These are phyloP conservation scores for Globisporangium perplexum DNA, from an alignment of 352 stramenopile genomes.

Conservation along the genomic window DNA sequence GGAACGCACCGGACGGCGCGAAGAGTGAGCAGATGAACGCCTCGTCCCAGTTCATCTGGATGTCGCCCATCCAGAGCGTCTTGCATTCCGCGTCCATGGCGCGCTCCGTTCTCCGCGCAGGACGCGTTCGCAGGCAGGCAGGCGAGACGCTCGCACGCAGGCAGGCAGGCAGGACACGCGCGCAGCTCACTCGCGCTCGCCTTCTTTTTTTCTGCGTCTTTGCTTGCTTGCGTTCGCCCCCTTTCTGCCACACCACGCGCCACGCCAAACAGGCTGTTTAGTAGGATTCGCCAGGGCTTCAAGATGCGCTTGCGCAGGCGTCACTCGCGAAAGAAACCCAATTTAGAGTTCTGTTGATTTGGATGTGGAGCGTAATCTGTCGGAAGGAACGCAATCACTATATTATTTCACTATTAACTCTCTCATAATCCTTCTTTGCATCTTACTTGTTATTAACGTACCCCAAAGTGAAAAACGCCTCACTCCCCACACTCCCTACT, in stretches of 20 bases:
- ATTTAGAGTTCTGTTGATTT: too few relatives aligned
- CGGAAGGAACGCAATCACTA: too few relatives aligned
- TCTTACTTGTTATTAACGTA: too few relatives aligned
- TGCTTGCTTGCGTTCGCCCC: constrained; percentile 8
- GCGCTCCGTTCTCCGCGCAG: neutral
- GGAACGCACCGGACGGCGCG: constrained; percentile 40
- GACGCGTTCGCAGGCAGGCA: neutral
- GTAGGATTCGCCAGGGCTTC: neutral
- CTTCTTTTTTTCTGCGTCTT: constrained; percentile 11
- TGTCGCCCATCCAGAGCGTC: constrained; percentile 89
- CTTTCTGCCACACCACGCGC: constrained; percentile 1
- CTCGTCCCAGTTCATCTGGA: constrained; percentile 90
- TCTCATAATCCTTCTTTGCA: too few relatives aligned
- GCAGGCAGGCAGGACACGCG: neutral
- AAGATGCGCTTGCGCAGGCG: constrained; percentile 2
- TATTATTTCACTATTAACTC: too few relatives aligned
- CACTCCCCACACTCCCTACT: too few relatives aligned
- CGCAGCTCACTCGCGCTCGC: constrained; percentile 3
- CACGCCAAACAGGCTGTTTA: neutral
- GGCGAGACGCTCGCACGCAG: too few relatives aligned
- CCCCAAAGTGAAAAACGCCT: too few relatives aligned
- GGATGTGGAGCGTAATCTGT: too few relatives aligned
- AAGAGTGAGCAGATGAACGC: constrained; percentile 86
- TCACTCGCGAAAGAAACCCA: neutral
- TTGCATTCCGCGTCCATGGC: constrained; percentile 59